Base-by-base conservation (phyloP, 2,329 filamentous ascomycete genomes). In the Bipolaris sorokiniana region DNA sequence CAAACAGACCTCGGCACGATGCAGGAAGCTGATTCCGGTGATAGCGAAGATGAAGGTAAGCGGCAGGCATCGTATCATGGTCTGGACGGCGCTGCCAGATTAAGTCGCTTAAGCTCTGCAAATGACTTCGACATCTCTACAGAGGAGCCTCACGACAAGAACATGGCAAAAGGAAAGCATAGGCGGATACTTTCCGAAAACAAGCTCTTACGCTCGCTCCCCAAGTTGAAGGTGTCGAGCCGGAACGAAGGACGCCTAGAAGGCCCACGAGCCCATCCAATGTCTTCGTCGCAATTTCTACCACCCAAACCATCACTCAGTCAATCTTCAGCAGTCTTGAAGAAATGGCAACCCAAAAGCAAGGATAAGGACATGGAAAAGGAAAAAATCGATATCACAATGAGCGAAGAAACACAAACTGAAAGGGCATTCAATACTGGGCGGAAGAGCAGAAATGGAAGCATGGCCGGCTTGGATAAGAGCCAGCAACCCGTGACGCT, bases 1-100 rank as follows among this genome's bases (percentile, higher is more conserved):
- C 87, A 87, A 57, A 88, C 90, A 49, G 90, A 96, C 77, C 92
- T 96, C 71, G 88, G 91, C 75, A 85, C 90, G 57, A 94, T 95
- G 75, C 90, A 92, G 70, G 89, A 90, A 64, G 69, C 72, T 15
- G 92, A 79, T 54, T 76, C 90, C 38, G 95, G 91, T 66, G 92
- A 94, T 66, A 92, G 92, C 63, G 89, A 91, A 46, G 83, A 77
- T 7, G 74, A 71, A 31, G 67, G 63, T 36, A 71, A 70, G 54
- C 60, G 46, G 37, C 65, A 63, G 40, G 57, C 62, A 16, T 65
- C 59, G 9, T 72, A 66, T 48, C 65, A 62, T 57, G 69, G 66
- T 48, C 60, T 76, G 44, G 73, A 75, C 45, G 69, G 72, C 44
- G 72, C 73, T 41, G 72, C 74, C 48, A 61, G 74, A 38, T 61